These are phyloP conservation scores for Vitis cinerea DNA, from an alignment of 164 flowering plant species.

Conservation along the genomic window DNA sequence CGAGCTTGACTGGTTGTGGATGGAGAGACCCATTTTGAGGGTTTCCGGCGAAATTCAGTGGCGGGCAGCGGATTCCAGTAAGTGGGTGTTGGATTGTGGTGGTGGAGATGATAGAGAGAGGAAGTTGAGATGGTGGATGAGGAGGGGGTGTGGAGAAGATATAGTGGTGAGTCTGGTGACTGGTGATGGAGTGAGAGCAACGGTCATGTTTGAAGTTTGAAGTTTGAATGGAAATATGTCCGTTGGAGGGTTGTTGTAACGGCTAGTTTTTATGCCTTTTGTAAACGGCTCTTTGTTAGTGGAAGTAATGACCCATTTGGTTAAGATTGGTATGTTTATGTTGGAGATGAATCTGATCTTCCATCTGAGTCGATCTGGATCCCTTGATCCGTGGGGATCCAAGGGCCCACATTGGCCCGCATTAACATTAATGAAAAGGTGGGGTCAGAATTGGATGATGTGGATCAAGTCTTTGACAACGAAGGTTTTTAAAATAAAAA, in stretches of 20 bases:
- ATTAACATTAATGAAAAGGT: background rate
- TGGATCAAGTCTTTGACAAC: no score
- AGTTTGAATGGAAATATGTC: background rate
- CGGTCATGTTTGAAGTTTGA: background rate
- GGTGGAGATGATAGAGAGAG: no score
- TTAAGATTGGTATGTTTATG: background rate
- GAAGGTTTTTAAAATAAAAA: no score
- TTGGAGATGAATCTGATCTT: background rate
- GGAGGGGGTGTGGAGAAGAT: background rate
- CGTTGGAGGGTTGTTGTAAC: constrained; percentile 7
- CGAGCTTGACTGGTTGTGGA: background rate
- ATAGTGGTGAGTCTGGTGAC: background rate
- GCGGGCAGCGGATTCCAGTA: background rate
- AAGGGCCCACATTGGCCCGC: no score
- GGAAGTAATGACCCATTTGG: background rate
- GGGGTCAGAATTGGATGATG: no score
- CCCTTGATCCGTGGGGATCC: background rate
- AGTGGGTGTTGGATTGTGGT: background rate
- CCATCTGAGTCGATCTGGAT: background rate
- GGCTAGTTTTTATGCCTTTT: constrained; percentile 1
- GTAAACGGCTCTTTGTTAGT: background rate
- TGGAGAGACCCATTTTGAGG: constrained; percentile 29
- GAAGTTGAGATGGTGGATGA: background rate
- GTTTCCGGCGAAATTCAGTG: background rate
- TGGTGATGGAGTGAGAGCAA: no score